Evolutionary conservation across 306 rosid species (phyloP).

Genomic region (Dalbergia oliveri): DNA sequence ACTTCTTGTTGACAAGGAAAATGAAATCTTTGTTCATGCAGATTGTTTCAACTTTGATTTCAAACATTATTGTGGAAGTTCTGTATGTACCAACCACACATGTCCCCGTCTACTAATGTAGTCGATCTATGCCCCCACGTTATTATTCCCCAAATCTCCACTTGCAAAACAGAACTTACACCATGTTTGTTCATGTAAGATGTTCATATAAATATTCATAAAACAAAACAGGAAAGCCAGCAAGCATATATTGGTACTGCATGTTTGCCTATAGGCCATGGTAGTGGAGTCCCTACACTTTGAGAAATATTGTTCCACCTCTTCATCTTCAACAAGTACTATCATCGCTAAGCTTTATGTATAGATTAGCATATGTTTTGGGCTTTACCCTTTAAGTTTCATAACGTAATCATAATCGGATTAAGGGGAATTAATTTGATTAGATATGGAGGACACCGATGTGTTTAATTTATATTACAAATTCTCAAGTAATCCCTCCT

Average conservation of each 20-base stretch:
- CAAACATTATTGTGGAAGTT: not conserved
- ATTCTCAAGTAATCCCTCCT: no score
- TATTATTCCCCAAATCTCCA: slow-evolving; percentile 3
- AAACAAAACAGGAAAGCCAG: not conserved
- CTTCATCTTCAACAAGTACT: slow-evolving; percentile 30
- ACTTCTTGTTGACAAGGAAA: slow-evolving; percentile 31
- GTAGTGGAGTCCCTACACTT: slow-evolving; percentile 7
- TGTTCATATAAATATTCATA: not conserved
- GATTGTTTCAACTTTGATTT: not conserved
- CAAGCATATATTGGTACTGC: slow-evolving; percentile 22
- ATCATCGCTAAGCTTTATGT: not conserved
- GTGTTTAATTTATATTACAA: not conserved
- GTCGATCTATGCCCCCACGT: not conserved
- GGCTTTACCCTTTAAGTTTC: slow-evolving; percentile 16
- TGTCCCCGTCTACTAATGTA: not conserved
- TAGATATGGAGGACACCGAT: not conserved
- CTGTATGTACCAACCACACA: slow-evolving; percentile 11
- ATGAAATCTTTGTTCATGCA: slow-evolving; percentile 31
- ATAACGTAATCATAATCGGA: slow-evolving; percentile 3
- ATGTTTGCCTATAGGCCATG: slow-evolving; percentile 12
- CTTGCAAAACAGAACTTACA: no score
- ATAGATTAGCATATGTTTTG: not conserved
- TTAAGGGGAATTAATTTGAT: slow-evolving; percentile 6
- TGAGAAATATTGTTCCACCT: not conserved
- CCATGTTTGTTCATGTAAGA: no score